Evolutionary conservation across 2,329 filamentous ascomycete genomes (phyloP).

Genomic region (Aspergillus viridinutans): DNA sequence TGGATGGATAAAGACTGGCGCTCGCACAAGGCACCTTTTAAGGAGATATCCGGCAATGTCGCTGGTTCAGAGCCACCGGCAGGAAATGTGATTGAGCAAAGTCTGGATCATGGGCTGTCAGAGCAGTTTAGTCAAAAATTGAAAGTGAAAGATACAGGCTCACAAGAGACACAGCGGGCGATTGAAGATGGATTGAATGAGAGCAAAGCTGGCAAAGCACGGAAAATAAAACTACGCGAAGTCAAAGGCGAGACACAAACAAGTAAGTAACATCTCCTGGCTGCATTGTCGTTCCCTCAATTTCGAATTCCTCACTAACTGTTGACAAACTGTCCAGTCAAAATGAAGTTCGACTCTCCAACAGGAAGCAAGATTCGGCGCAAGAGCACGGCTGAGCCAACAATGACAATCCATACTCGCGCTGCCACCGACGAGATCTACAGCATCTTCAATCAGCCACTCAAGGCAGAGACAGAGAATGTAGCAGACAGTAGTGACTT

Average conservation of each 20-base stretch:
- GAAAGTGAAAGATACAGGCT: slow-evolving; percentile 20
- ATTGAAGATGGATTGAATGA: slow-evolving; percentile 21
- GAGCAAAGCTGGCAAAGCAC: slow-evolving; percentile 44
- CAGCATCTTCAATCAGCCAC: slow-evolving; percentile 88
- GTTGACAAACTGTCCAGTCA: slow-evolving; percentile 56
- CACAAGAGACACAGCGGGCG: slow-evolving; percentile 11
- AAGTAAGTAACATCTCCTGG: slow-evolving; percentile 53
- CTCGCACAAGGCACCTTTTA: slow-evolving; percentile 49
- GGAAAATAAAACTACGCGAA: slow-evolving; percentile 77
- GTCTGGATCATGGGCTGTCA: slow-evolving; percentile 22
- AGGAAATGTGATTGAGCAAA: slow-evolving; percentile 15
- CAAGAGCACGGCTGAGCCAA: slow-evolving; percentile 75
- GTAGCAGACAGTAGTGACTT: slow-evolving; percentile 62
- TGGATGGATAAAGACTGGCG: slow-evolving; percentile 56
- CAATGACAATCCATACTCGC: slow-evolving; percentile 94
- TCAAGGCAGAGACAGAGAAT: slow-evolving; percentile 49
- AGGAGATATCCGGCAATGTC: slow-evolving; percentile 46
- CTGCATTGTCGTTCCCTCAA: no score
- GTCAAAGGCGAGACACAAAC: slow-evolving; percentile 85
- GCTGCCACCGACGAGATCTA: slow-evolving; percentile 98
- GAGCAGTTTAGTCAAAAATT: slow-evolving; percentile 31
- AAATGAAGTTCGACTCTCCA: slow-evolving; percentile 88
- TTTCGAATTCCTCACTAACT: neutral
- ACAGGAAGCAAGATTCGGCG: slow-evolving; percentile 78
- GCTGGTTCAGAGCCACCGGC: slow-evolving; percentile 15